phyloP scores from a whole-genome alignment of 1,139 yeast genomes.

The Pichia sorboxylosa region DNA sequence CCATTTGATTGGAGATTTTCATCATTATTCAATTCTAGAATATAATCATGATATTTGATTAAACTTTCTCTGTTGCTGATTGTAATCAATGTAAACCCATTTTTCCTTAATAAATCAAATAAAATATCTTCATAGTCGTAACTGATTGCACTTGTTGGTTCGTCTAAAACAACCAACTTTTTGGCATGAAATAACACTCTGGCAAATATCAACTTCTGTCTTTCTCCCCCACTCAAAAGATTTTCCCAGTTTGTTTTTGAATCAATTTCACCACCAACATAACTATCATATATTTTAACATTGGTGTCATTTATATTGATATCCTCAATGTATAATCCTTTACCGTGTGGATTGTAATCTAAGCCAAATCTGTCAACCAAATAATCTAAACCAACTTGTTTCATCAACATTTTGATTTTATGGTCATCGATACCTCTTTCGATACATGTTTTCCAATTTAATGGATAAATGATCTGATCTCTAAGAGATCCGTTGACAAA shows the following conservation, averaged over 20 bases:
- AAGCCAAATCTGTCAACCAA: constrained; percentile 37
- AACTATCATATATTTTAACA: constrained; percentile 17
- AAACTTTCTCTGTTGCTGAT: constrained; percentile 78
- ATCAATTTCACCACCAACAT: constrained; percentile 16
- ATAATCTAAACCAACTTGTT: constrained; percentile 73
- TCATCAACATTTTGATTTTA: constrained; percentile 54
- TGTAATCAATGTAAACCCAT: constrained; percentile 69
- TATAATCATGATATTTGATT: constrained; percentile 70
- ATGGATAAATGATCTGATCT: constrained; percentile 82
- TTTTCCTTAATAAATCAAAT: constrained; percentile 62
- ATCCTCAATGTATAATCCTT: constrained; percentile 17
- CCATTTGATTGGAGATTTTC: constrained; percentile 29
- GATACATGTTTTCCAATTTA: constrained; percentile 67
- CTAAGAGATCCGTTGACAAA: constrained; percentile 68
- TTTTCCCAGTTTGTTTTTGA: constrained; percentile 54
- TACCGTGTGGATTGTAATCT: constrained; percentile 30
- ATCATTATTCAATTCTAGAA: constrained; percentile 52
- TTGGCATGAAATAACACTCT: constrained; percentile 75
- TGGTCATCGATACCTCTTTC: constrained; percentile 63
- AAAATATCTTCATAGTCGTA: constrained; percentile 85
- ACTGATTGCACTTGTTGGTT: constrained; percentile 86
- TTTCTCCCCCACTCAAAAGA: constrained; percentile 89
- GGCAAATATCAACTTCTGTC: constrained; percentile 86
- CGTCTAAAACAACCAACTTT: constrained; percentile 75
- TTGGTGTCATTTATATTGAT: constrained; percentile 17